Evolutionary conservation across 116 monocot genomes (phyloP).

Genomic region (Cymodocea nodosa): DNA sequence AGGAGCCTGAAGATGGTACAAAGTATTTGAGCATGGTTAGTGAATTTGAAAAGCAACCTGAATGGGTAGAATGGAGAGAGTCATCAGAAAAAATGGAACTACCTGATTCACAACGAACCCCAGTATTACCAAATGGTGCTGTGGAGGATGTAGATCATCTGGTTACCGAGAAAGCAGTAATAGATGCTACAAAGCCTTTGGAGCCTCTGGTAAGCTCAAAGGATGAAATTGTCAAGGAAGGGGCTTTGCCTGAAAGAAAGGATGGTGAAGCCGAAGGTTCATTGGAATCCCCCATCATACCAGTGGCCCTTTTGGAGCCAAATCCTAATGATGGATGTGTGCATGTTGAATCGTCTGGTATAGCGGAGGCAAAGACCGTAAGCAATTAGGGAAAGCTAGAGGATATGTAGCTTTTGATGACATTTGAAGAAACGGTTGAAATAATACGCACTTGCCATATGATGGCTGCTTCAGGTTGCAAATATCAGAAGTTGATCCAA

Average conservation of each 20-base stretch:
- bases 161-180: neutral
- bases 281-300: neutral
- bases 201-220: neutral
- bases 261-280: neutral
- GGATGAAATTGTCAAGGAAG: neutral
- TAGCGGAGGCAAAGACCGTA: neutral
- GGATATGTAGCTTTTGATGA: neutral
- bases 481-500: neutral
- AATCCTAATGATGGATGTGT: neutral
- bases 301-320: too few relatives aligned
- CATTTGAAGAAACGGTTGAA: neutral
- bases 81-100: conserved; percentile 17
- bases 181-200: neutral
- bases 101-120: conserved; percentile 1
- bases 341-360: neutral
- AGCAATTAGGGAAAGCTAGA: neutral
- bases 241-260: neutral
- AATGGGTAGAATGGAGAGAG: conserved; percentile 67
- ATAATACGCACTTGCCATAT: neutral
- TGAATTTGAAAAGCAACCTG: conserved; percentile 23
- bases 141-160: neutral
- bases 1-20: conserved; percentile 13
- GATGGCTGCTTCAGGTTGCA: neutral
- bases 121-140: conserved; percentile 11
- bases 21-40: neutral